Evolutionary conservation across 805 yeast genomes (phyloP).

Genomic region (Pichia ethanolica): DNA sequence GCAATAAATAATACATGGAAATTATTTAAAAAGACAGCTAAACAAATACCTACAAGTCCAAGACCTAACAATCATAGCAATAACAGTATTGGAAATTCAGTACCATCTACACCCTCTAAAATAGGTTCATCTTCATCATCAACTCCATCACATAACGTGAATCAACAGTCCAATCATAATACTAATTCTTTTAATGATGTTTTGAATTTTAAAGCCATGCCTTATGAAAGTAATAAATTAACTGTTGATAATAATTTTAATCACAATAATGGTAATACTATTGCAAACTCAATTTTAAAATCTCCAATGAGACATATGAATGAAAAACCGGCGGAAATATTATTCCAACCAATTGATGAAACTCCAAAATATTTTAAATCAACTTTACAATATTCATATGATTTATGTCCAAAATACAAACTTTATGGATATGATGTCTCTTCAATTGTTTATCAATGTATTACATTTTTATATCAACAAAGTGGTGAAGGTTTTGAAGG

Average conservation of each 20-base stretch:
- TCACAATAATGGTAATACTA: not conserved
- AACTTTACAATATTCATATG: conserved; percentile 45
- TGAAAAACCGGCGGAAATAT: not conserved
- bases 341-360: conserved; percentile 13
- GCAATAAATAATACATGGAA: conserved; percentile 7
- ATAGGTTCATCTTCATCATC: conserved; percentile 8
- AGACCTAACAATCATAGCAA: not conserved
- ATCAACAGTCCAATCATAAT: not conserved
- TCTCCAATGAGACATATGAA: conserved; percentile 6
- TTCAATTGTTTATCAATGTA: conserved; percentile 66
- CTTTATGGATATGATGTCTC: conserved; percentile 48
- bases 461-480: conserved; percentile 55
- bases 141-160: not conserved
- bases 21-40: conserved; percentile 5
- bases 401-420: conserved; percentile 42
- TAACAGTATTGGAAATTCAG: not conserved
- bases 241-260: not conserved
- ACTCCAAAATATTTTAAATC: conserved; percentile 50
- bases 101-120: conserved; percentile 1
- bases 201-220: conserved; percentile 28
- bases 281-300: not conserved
- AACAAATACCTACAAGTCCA: conserved; percentile 1
- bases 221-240: conserved; percentile 22
- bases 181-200: conserved; percentile 11
- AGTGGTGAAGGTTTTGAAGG: conserved; percentile 86